Evolutionary conservation across 495 filamentous ascomycete species (phyloP), one percentile per base, ranked within the genome.

Genomic region (Aspergillus carlsbadensis): DNA sequence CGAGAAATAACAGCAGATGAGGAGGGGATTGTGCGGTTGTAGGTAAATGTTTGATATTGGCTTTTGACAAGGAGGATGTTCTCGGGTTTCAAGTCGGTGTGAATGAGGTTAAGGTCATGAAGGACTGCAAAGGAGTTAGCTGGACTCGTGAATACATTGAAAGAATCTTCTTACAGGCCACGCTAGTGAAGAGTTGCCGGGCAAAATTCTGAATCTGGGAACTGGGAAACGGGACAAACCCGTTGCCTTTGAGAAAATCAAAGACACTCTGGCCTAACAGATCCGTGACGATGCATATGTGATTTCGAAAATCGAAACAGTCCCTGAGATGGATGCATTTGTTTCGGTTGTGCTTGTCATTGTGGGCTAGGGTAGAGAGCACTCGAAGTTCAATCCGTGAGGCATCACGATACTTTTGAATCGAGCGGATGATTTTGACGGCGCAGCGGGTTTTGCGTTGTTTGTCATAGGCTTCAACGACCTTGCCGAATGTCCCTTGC

Each of bases 271-370:
- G 92, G 20, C 94, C 94, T 20, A 97, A 80, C 17, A 98, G 78
- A 69, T 97, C 94, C 68, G 95, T 98, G 62, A 98, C 94, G 64
- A 98, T 98, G 78, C 94, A 98, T 63, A 98, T 98, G 69, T 98
- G 94, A 48, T 94, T 94, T 18, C 93, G 84, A 77, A 88, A 98
- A 68, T 98, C 94, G 75, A 98, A 98, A 72, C 92, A 97, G 65
- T 98, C 94, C 24, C 93, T 85, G 21, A 98, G 79, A 70, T 98
- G 94, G 49, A 98, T 98, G 75, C 94, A 98, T 56, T 94, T 88
- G 71, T 98, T 98, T 39, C 90, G 85, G 67, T 98, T 98, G 57
- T 86, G 81, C 55, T 85, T 84, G 70, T 98, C 94, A 73, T 98
- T 97, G 17, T 86, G 87, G 40, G 91, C 84, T 24, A 98, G 74